A percentile compares a stretch with the other conserved stretches of the same genome.
These are phyloP conservation scores for Scenedesmus sp. DNA, from an alignment of 163 green algal genomes.

Conservation along the genomic window DNA sequence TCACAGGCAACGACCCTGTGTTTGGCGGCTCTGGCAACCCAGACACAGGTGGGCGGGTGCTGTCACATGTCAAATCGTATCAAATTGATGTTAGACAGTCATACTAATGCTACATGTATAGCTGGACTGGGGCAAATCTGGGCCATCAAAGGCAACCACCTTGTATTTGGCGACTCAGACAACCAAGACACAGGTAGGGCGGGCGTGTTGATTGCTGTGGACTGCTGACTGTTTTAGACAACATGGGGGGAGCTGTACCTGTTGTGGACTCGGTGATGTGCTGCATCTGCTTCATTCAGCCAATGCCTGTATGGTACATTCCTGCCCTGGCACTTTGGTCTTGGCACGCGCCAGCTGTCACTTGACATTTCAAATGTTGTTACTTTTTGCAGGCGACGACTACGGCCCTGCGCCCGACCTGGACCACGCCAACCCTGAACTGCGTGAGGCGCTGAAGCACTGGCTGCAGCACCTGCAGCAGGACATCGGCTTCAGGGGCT, in stretches of 20 bases:
- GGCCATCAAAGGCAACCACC: constrained; percentile 84
- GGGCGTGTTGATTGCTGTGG: not conserved
- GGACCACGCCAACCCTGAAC: constrained; percentile 76
- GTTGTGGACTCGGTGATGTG: too few relatives aligned
- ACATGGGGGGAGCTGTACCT: not conserved
- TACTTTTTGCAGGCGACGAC: constrained; percentile 59
- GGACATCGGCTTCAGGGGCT: constrained; percentile 78
- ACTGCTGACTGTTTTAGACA: not conserved
- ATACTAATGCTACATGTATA: not conserved
- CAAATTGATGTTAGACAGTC: too few relatives aligned
- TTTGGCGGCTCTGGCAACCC: constrained; percentile 78
- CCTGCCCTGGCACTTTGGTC: too few relatives aligned
- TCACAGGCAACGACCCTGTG: constrained; percentile 79
- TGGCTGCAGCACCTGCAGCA: constrained; percentile 80
- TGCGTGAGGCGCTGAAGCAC: constrained; percentile 72
- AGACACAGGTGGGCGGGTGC: constrained; percentile 66
- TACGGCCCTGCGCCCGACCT: constrained; percentile 82
- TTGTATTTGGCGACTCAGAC: constrained; percentile 74
- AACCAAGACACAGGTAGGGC: constrained; percentile 71
- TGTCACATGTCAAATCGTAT: not conserved
- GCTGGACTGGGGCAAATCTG: constrained; percentile 76
- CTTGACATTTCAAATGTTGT: not conserved
- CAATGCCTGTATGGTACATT: too few relatives aligned
- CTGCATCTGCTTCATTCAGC: too few relatives aligned
- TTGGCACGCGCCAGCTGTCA: too few relatives aligned